Percentiles rank a stretch among this genome's conserved stretches.
These are phyloP conservation scores for Macadamia integrifolia DNA, from an alignment of 164 flowering plant species.

Conservation along the genomic window DNA sequence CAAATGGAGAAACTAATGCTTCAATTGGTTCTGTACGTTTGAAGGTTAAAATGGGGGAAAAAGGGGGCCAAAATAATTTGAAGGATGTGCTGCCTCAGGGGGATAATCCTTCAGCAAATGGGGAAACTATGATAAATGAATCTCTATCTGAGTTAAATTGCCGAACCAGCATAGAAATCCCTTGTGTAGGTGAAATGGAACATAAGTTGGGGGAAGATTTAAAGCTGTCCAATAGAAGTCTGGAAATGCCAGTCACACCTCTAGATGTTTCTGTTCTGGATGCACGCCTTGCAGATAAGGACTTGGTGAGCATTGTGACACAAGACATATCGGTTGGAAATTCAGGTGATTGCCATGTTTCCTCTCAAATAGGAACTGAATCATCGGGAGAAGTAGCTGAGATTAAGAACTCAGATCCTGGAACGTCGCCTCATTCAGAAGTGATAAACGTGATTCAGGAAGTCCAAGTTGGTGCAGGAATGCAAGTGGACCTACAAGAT, in stretches of 20 bases:
- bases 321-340: slow-evolving; percentile 26
- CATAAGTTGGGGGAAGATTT: slow-evolving; percentile 15
- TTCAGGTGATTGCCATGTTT: slow-evolving; percentile 15
- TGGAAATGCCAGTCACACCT: slow-evolving; percentile 9
- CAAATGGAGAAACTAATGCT: slow-evolving; percentile 21
- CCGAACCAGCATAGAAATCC: slow-evolving; percentile 11
- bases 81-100: slow-evolving; percentile 20
- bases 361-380: slow-evolving; percentile 21
- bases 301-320: slow-evolving; percentile 20
- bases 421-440: slow-evolving; percentile 89
- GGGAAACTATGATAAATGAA: slow-evolving; percentile 8
- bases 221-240: slow-evolving; percentile 8
- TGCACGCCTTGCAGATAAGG: slow-evolving; percentile 18
- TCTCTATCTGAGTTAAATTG: slow-evolving; percentile 3
- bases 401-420: slow-evolving; percentile 39
- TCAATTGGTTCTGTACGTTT: slow-evolving; percentile 30
- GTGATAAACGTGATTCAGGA: slow-evolving; percentile 56
- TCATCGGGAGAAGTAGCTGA: slow-evolving; percentile 25
- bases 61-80: slow-evolving; percentile 10
- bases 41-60: slow-evolving; percentile 49
- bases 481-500: slow-evolving; percentile 28
- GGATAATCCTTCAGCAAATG: slow-evolving; percentile 22
- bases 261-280: slow-evolving; percentile 21
- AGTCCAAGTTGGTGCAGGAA: slow-evolving; percentile 17
- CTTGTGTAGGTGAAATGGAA: slow-evolving; percentile 8